These are phyloP conservation scores for Ceratobasidium sp. DNA, from an alignment of 1,284 basidiomycete genomes.

Conservation along the genomic window DNA sequence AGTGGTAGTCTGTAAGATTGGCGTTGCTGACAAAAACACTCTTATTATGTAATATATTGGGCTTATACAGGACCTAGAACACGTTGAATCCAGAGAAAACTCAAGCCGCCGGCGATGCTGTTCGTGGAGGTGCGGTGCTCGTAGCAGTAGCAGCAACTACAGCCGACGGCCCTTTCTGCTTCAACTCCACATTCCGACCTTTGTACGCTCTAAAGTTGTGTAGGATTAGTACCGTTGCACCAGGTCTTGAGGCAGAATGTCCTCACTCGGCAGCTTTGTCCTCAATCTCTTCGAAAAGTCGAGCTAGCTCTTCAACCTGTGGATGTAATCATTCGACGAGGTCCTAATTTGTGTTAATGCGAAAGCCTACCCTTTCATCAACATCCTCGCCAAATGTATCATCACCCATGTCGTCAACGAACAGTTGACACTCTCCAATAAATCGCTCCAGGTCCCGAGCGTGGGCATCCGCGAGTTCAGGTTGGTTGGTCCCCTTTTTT, in stretches of 20 bases:
- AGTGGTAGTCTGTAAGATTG: constrained; percentile 6
- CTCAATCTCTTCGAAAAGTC: constrained; percentile 20
- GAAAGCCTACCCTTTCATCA: constrained; percentile 2
- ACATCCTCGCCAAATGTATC: constrained; percentile 4
- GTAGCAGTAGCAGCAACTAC: too few relatives aligned
- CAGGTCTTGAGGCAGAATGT: not conserved
- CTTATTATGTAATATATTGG: not conserved
- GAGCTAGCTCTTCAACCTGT: constrained; percentile 19
- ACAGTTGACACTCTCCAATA: constrained; percentile 26
- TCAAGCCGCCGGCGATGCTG: too few relatives aligned
- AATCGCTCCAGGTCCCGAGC: constrained; percentile 17
- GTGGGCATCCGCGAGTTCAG: constrained; percentile 25
- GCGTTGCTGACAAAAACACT: not conserved
- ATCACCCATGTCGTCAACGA: constrained; percentile 13
- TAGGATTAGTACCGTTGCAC: not conserved
- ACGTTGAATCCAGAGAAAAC: too few relatives aligned
- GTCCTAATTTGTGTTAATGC: not conserved
- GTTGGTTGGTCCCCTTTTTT: constrained; percentile 34
- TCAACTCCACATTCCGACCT: too few relatives aligned
- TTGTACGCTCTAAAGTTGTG: not conserved
- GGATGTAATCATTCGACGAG: not conserved
- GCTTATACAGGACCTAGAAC: not conserved
- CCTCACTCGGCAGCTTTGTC: constrained; percentile 23
- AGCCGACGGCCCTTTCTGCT: too few relatives aligned
- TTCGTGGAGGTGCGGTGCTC: too few relatives aligned